Base-by-base conservation (phyloP, 345 rosid species). In the Citrus mangshanensis region DNA sequence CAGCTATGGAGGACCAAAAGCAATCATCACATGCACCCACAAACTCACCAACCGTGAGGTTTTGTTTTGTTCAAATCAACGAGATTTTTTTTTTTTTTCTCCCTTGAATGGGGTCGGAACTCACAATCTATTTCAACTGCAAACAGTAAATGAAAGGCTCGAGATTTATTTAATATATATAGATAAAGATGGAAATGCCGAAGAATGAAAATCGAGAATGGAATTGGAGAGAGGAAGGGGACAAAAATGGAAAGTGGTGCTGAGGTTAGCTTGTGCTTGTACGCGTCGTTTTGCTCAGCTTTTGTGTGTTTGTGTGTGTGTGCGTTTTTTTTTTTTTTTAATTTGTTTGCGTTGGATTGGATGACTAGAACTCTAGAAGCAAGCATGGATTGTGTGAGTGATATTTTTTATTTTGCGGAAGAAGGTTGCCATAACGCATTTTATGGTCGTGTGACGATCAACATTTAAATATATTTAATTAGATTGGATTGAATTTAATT, bases 31-130 rank as follows among this genome's bases (percentile, higher is more conserved):
- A 60, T 34, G 34, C 3, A 46, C 24, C 30, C 27, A 42, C 25
- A 46, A 30, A 62, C 37, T 22, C 77, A 42, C 69, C 77, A 61
- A 74, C 68, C 77, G 13, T 25, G 32, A 42, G 73, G 58, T 25
- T 12, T 24, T 12, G n/a, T 5, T 24, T 30, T 42, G 55, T 24
- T 68, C 30, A 68, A 46, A 40, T 68, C 72, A 38, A 68, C 42
- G 30, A 24, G 2, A 19, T 4, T 4, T 13, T 68, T 24, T 3
- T 5, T 68, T 24, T 42, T 25, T 25, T 12, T 0, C 1, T 0
- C 5, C 34, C 5, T 46, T 1, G 1, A 42, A 46, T 46, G 51
- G 51, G 51, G 2, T 7, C 37, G 0, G 67, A 62, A 13, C 51
- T 46, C 51, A 46, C 51, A 46, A 28, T 62, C 67, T 62, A 4